Percentiles rank a stretch among this genome's conserved stretches.
Conservation (phyloP, 2,329 filamentous ascomycete genomes). For the Fusarium sp. region DNA sequence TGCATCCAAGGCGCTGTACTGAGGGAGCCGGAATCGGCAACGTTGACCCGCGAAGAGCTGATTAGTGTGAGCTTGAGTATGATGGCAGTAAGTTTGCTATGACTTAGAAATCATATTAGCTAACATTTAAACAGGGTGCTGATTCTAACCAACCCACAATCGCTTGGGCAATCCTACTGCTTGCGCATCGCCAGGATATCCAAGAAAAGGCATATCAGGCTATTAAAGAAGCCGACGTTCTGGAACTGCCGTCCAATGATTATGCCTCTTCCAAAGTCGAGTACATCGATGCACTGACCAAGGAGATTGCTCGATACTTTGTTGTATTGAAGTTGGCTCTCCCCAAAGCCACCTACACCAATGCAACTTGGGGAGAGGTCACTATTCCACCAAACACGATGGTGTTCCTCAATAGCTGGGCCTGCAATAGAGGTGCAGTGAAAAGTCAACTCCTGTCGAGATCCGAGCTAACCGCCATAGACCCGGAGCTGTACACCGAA, state of each 20-base stretch:
- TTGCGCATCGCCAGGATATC: slow-evolving; percentile 48
- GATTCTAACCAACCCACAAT: slow-evolving; percentile 49
- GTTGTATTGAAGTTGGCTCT: slow-evolving; percentile 77
- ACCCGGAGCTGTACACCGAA: slow-evolving; percentile 74
- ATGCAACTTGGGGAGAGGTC: slow-evolving; percentile 45
- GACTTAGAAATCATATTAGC: not conserved
- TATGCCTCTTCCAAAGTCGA: slow-evolving; percentile 68
- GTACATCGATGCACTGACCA: slow-evolving; percentile 76
- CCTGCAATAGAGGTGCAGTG: slow-evolving; percentile 47
- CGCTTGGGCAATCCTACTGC: slow-evolving; percentile 49
- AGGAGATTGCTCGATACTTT: slow-evolving; percentile 76
- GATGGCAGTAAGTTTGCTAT: slow-evolving; percentile 47
- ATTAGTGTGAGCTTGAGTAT: slow-evolving; percentile 79
- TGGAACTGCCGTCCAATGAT: slow-evolving; percentile 1
- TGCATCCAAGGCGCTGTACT: slow-evolving; percentile 79
- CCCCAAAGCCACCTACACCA: slow-evolving; percentile 63
- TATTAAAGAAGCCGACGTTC: slow-evolving; percentile 9
- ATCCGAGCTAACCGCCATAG: slow-evolving; percentile 47
- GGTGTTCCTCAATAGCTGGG: slow-evolving; percentile 51
- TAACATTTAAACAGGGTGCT: slow-evolving; percentile 38
- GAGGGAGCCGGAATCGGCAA: slow-evolving; percentile 76
- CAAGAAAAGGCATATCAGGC: slow-evolving; percentile 44
- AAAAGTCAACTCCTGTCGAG: not conserved
- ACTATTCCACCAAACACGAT: slow-evolving; percentile 69
- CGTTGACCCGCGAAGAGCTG: slow-evolving; percentile 74